Percentiles rank a stretch among this genome's conserved stretches.
Conservation (phyloP, 495 filamentous ascomycete species). For the Podospora comata region DNA sequence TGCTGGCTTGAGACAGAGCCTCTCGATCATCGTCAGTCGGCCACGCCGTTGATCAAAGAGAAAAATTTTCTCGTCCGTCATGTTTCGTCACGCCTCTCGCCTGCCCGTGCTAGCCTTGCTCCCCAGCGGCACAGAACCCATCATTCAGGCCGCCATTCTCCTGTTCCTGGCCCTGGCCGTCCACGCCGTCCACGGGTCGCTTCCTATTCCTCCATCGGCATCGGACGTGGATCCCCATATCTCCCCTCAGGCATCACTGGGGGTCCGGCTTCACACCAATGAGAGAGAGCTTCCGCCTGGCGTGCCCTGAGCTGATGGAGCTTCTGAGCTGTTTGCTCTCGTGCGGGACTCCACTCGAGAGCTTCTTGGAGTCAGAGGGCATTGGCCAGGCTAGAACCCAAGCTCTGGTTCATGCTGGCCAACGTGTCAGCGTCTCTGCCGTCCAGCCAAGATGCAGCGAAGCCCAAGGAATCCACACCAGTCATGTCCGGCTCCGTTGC, state of each 20-base stretch:
- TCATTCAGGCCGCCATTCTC: constrained; percentile 1
- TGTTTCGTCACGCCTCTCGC: constrained; percentile 5
- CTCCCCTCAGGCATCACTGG: not conserved
- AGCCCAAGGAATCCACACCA: constrained; percentile 4
- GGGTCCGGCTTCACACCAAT: not conserved
- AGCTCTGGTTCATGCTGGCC: not conserved
- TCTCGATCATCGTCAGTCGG: not conserved
- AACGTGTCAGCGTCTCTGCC: constrained; percentile 8
- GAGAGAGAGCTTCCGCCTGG: not conserved
- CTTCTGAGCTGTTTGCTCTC: constrained; percentile 1
- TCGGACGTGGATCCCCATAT: not conserved
- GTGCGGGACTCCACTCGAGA: constrained; percentile 1
- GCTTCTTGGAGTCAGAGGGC: not conserved
- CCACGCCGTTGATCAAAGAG: constrained; percentile 4
- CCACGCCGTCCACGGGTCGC: not conserved
- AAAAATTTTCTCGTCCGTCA: constrained; percentile 1
- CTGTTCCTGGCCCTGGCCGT: constrained; percentile 2
- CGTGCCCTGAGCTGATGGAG: not conserved
- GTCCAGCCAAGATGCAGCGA: constrained; percentile 5
- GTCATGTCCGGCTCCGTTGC: constrained; percentile 4
- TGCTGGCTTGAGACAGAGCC: constrained; percentile 3
- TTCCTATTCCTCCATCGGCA: constrained; percentile 3
- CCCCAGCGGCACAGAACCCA: not conserved
- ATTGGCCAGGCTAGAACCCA: not conserved
- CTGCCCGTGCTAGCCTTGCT: not conserved